Base-by-base conservation (phyloP, 169 alveolate species). In the Babesia ovis region DNA sequence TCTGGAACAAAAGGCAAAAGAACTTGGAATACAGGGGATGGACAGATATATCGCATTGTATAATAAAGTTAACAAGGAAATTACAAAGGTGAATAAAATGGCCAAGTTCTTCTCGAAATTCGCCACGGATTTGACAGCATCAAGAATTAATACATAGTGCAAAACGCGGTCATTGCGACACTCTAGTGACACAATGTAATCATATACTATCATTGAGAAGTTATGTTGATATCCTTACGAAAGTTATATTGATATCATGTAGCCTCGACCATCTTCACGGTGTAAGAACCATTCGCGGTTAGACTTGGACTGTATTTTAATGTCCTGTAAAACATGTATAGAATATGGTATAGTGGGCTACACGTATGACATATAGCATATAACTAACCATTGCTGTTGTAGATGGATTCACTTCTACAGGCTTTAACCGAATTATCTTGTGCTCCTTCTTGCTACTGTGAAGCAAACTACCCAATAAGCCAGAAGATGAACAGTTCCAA, bases 201-300 rank as follows among this genome's bases (percentile, higher is more conserved):
- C n/a, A n/a, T n/a, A n/a, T n/a, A n/a, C n/a, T n/a, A n/a, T n/a
- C n/a, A n/a, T n/a, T n/a, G n/a, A n/a, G n/a, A n/a, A n/a, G n/a
- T n/a, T n/a, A n/a, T n/a, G n/a, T n/a, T n/a, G n/a, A n/a, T n/a
- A n/a, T n/a, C n/a, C n/a, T n/a, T n/a, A n/a, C n/a, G 25, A 25
- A 14, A 50, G 32, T 76, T 51, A 76, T 22, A 84, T 82, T 18
- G 92, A 75, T 37, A 86, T 79, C 84, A 85, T 85, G 64, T 87
- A 87, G 11, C 85, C 91, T 27, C 83, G 83, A 31, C 91, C 89
- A 46, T 87, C 89, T 29, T 87, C 93, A 22, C 93, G 70, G 51
- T 81, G 90, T 32, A 87, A 54, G 43, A 84, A 84, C 93, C 93
- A 87, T 72, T 87, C 90, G 25, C 83, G 70, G 55, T 76, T 62